Evolutionary conservation across 768 basidiomycete species (phyloP), one percentile per base, ranked within the genome.

Genomic region (Asterophora lycoperdoides): DNA sequence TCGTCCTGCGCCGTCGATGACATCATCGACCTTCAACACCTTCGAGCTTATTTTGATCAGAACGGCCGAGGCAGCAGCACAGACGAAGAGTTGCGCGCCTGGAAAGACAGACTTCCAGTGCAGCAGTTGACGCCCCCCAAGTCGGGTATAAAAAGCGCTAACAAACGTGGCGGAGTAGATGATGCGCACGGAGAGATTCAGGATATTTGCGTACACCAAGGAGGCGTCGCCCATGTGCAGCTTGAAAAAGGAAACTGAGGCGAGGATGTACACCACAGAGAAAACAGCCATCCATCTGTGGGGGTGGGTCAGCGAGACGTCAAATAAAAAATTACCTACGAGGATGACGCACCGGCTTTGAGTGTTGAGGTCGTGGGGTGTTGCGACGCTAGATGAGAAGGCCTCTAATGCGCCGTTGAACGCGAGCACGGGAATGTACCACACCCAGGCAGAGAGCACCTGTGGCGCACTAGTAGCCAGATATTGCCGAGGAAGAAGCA

Each of bases 391-490:
- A 2, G 88, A 81, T 56, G 95, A 75, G 65, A 96, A 94, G 0
- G 94, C 91, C 62, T 99, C 96, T 14, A 95, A 69, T 0, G 89
- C 79, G 2, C 96, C 96, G 61, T 99, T 99, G 55, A 92, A 68
- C 5, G 88, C 88, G 59, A 99, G 77, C 17, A 88, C 77, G 0
- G 96, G 96, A 55, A 98, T 85, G 57, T 94, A 95, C 72, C 80
- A 86, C 18, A 91, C 66, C 80, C 93, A 99, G 1, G 85, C 81
- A 10, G 68, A 65, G 5, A 99, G 79, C 32, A 95, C 86, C 11
- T 66, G 54, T 0, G 91, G 86, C 0, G 94, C 93, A 36, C 89
- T 90, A 0, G 93, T 93, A 35, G 73, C 59, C 30, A 81, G 71
- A 66, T 89, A 89, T 51, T 78, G 75, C 17, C 59, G 66, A 15